Base-by-base conservation (phyloP, 352 stramenopile species). In the Phytophthora quininea region DNA sequence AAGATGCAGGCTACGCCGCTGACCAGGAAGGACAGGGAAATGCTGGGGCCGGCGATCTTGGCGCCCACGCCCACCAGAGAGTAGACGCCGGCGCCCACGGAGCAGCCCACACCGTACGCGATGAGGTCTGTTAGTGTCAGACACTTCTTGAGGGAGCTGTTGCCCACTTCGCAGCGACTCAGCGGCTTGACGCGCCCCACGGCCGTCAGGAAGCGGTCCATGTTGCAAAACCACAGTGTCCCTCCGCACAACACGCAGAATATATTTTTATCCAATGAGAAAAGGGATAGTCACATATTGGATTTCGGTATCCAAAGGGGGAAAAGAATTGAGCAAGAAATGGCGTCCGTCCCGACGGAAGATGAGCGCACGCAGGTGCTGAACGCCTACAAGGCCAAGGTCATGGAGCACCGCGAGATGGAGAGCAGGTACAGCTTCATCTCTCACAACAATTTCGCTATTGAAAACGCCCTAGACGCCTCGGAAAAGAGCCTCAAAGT, bases 351-450 rank as follows among this genome's bases (percentile, higher is more conserved):
- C 30, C 33, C 75, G 40, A 74, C 86, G 32, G 89, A 96, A 69
- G 90, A 95, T 63, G 89, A 97, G 72, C 92, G 95, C 67, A 86
- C 92, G 58, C 90, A 98, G 84, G 91, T 98, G 64, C 82, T 99
- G 42, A 92, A 97, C 62, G 89, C 95, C 58, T 98, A 98, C 87
- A 93, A 97, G 58, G 85, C 84, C 46, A 99, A 99, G 81, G 97
- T 99, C 73, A 94, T 92, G 69, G 95, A 99, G 79, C 96, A 99
- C 80, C 90, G 93, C 57, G 96, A 99, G 79, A 97, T 98, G 63
- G 96, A 99, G 74, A 97, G 90, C 69, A 92, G 85, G 88, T 95
- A 56, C 53, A 82, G 77, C n/a, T n/a, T 47, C 43, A 11, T 40
- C 40, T 27, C 32, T 61, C 14, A n/a, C 1, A 4, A 32, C 37